Conservation (phyloP, 208 protist species). For the Crithidia sp. region DNA sequence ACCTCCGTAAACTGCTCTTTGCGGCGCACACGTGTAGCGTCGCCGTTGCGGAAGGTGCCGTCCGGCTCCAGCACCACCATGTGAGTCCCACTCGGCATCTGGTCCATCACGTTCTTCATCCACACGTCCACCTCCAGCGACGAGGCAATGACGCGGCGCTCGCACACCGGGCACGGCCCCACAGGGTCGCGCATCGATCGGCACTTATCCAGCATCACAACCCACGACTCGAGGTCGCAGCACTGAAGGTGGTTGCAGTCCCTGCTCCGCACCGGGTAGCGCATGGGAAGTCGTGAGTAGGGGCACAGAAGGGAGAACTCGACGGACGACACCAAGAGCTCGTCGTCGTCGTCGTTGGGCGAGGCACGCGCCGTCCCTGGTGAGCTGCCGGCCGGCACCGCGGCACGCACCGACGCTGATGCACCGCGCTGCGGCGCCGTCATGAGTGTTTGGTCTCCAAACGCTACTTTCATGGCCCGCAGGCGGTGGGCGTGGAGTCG, state of each 20-base stretch:
- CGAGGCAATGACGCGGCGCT: conserved; percentile 74
- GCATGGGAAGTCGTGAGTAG: conserved; percentile 78
- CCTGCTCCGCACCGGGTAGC: conserved; percentile 70
- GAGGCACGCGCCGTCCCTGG: not conserved
- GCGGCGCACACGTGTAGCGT: conserved; percentile 63
- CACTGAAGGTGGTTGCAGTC: conserved; percentile 89
- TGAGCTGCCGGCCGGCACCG: not conserved
- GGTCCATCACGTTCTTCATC: conserved; percentile 71
- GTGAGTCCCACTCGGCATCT: conserved; percentile 81
- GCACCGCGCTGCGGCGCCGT: conserved; percentile 9
- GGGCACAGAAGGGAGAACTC: conserved; percentile 89
- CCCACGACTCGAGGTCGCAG: conserved; percentile 91
- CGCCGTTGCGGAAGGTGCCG: conserved; percentile 77
- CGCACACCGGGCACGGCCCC: conserved; percentile 87
- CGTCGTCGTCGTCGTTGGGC: conserved; percentile 19
- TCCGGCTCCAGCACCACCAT: conserved; percentile 80
- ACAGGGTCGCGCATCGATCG: conserved; percentile 85
- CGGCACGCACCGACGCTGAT: not conserved
- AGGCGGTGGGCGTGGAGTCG: conserved; percentile 63
- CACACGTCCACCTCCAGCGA: conserved; percentile 86
- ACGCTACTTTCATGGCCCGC: conserved; percentile 65
- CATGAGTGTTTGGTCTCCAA: conserved; percentile 45
- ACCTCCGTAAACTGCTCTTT: conserved; percentile 70
- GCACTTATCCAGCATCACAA: conserved; percentile 77
- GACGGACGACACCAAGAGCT: conserved; percentile 80